Conservation (phyloP, 176 grass and related monocot genomes). For the Chloris gayana region DNA sequence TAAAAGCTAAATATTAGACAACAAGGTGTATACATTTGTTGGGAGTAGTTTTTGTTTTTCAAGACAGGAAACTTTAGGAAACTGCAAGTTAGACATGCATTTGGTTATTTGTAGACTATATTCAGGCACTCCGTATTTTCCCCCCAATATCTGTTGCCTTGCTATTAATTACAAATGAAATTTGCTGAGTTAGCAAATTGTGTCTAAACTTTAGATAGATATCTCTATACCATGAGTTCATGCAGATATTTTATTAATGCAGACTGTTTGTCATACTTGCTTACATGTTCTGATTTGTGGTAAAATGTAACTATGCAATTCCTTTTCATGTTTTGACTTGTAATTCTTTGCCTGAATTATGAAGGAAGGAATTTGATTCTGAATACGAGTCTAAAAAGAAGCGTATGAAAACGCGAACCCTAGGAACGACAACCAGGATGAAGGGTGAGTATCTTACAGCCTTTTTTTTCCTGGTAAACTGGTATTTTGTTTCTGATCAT, state of each 20-base stretch:
- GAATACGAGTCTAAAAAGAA: slow-evolving; percentile 52
- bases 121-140: too few relatives aligned
- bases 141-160: not conserved
- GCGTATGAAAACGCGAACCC: slow-evolving; percentile 44
- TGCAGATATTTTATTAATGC: not conserved
- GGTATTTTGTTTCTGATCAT: slow-evolving; percentile 1
- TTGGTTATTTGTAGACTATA: not conserved
- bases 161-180: not conserved
- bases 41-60: not conserved
- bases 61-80: not conserved
- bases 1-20: not conserved
- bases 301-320: not conserved
- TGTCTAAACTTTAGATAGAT: not conserved
- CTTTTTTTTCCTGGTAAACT: slow-evolving; percentile 5
- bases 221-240: not conserved
- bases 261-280: not conserved
- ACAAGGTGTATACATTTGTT: too few relatives aligned
- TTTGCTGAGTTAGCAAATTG: not conserved
- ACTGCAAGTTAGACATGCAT: not conserved
- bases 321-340: slow-evolving; percentile 33
- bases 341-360: slow-evolving; percentile 36
- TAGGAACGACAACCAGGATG: slow-evolving; percentile 44
- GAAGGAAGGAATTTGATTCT: slow-evolving; percentile 84
- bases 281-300: slow-evolving; percentile 6
- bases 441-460: slow-evolving; percentile 28